Conservation (phyloP, 75 land plant species). For the Azolla pinnata region DNA sequence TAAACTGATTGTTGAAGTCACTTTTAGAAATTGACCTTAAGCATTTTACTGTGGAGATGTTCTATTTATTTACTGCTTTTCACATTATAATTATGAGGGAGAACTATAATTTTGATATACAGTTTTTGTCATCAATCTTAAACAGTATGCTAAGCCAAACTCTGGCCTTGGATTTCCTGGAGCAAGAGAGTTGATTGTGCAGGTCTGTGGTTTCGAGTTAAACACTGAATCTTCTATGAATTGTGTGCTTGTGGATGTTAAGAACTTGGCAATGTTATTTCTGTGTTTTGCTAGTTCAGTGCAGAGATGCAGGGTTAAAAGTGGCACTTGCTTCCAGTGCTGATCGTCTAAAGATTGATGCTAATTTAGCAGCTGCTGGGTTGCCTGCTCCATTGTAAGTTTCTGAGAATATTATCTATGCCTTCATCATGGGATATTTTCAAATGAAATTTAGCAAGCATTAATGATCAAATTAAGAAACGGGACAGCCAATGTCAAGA, state of each 20-base stretch:
- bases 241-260: not conserved
- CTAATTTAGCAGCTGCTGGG: constrained; percentile 89
- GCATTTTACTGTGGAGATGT: too few relatives aligned
- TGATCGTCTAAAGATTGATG: constrained; percentile 88
- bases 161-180: constrained; percentile 95
- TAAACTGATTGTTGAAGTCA: too few relatives aligned
- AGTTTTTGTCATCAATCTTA: too few relatives aligned
- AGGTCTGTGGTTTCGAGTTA: constrained; percentile 31
- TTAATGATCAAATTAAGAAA: too few relatives aligned
- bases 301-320: constrained; percentile 76
- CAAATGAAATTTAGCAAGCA: too few relatives aligned
- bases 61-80: too few relatives aligned
- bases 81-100: too few relatives aligned
- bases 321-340: constrained; percentile 99
- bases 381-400: constrained; percentile 71
- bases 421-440: too few relatives aligned
- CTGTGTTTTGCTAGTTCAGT: constrained; percentile 37
- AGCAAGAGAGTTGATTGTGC: constrained; percentile 66
- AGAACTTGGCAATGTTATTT: not conserved
- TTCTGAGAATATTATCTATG: too few relatives aligned
- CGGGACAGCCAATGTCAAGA: too few relatives aligned
- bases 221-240: not conserved
- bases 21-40: too few relatives aligned
- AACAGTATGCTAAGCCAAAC: constrained; percentile 87
- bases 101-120: too few relatives aligned